Evolutionary conservation across 1,139 yeast genomes (phyloP).

Genomic region (Kodamaea anthophila): DNA sequence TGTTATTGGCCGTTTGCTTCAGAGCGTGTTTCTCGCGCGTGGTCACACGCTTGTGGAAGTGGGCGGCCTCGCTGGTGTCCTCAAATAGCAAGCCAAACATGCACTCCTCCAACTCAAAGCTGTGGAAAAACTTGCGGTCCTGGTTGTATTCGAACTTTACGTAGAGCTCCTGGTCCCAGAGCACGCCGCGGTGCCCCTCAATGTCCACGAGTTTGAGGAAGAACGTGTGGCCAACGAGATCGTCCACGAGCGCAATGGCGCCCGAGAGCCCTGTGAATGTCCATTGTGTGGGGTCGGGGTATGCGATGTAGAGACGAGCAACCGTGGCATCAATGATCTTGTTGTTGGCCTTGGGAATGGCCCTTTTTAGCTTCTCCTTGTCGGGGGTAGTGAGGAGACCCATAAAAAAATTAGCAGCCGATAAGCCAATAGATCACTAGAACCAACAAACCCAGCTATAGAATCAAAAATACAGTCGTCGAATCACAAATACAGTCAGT

Average conservation of each 20-base stretch:
- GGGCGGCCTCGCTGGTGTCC: constrained; percentile 83
- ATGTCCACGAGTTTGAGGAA: constrained; percentile 86
- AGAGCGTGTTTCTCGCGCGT: constrained; percentile 76
- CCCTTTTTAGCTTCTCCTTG: constrained; percentile 83
- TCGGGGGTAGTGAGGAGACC: constrained; percentile 62
- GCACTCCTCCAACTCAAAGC: constrained; percentile 90
- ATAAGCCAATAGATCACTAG: no score
- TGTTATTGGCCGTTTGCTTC: constrained; percentile 77
- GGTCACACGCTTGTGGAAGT: constrained; percentile 72
- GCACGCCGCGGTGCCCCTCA: constrained; percentile 71
- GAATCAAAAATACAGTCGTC: no score
- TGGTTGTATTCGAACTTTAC: constrained; percentile 85
- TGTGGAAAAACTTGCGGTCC: constrained; percentile 90
- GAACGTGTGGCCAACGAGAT: constrained; percentile 88
- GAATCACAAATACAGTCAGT: no score
- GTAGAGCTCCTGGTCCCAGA: constrained; percentile 96
- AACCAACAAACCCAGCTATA: no score
- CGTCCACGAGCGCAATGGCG: constrained; percentile 83
- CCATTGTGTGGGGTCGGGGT: constrained; percentile 82
- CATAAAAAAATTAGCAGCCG: no score
- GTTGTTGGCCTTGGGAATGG: constrained; percentile 81
- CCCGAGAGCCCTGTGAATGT: constrained; percentile 84
- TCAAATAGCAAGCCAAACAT: constrained; percentile 85
- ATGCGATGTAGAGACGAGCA: constrained; percentile 83
- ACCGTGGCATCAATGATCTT: constrained; percentile 88